Base-by-base conservation (phyloP, 1,284 basidiomycete species). In the Trametes pubescens region DNA sequence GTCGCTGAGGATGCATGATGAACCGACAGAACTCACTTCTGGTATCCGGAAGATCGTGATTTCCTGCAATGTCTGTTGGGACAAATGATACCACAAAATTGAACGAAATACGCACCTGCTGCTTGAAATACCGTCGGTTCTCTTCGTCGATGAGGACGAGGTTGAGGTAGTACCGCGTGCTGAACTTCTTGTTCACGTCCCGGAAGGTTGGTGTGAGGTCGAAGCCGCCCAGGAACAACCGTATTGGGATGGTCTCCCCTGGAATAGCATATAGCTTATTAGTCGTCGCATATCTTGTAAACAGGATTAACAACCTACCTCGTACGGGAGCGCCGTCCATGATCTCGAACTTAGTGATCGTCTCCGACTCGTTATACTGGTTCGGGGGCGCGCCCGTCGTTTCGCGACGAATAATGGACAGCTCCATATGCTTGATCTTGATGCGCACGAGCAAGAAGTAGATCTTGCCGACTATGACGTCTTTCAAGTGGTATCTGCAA, bases 361-460 rank as follows among this genome's bases (percentile, higher is more conserved):
- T 99, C 76, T 99, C 97, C 69, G 92, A 95, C 79, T 99, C 97
- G 77, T 99, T 99, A 80, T 99, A 99, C 79, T 97, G 95, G 75
- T 99, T 99, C 10, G 97, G 98, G 4, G 93, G 93, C 4, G 95
- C 86, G 21, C 97, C 97, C 0, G 98, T 99, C 22, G 97, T 99
- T 78, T 99, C 97, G 46, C 97, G 86, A 32, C 97, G 90, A 69
- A 99, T 99, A 75, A 99, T 99, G 16, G 95, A 98, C 21, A 99
- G 85, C 75, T 99, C 98, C 96, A 99, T 99, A 73, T 99, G 96
- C 79, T 99, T 99, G 82, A 99, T 99, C 84, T 99, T 99, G 86
- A 99, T 99, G 65, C 97, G 91, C 8, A 99, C 97, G 48, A 99
- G 91, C 34, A 99, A 82, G 80, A 99, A 99, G 82, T 98, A 99